Conservation (phyloP, 148 eudicot species). For the Heliosperma pusillum region DNA sequence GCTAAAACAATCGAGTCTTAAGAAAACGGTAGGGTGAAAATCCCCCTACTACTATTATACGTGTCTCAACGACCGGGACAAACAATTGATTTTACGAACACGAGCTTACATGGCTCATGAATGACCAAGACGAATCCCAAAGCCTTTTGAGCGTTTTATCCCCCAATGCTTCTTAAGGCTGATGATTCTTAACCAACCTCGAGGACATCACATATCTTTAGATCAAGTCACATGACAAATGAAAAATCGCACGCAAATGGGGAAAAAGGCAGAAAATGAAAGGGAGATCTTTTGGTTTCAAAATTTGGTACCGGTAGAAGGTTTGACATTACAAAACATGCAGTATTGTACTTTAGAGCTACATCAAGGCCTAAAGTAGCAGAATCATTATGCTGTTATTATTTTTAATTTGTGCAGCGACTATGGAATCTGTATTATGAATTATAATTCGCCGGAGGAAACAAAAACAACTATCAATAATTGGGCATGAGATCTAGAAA, state of each 20-base stretch:
- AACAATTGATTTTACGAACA: too few species aligned
- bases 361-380: not conserved
- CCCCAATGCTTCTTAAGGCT: not conserved
- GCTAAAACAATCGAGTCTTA: too few species aligned
- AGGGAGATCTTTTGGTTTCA: not conserved
- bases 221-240: not conserved
- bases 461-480: slow-evolving; percentile 23
- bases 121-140: too few species aligned
- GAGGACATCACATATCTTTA: not conserved
- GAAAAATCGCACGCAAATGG: not conserved
- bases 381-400: not conserved
- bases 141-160: too few species aligned
- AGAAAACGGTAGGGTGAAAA: too few species aligned
- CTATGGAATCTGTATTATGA: slow-evolving; percentile 10
- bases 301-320: not conserved
- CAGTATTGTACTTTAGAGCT: not conserved
- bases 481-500: slow-evolving; percentile 20
- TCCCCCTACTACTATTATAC: too few species aligned
- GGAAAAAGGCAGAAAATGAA: not conserved
- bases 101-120: too few species aligned
- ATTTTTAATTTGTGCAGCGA: slow-evolving; percentile 8
- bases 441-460: slow-evolving; percentile 17
- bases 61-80: too few species aligned
- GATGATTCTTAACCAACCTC: not conserved
- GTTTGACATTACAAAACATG: not conserved